phyloP scores from a whole-genome alignment of 176 grass and related monocot genomes.

The Themeda triandra region DNA sequence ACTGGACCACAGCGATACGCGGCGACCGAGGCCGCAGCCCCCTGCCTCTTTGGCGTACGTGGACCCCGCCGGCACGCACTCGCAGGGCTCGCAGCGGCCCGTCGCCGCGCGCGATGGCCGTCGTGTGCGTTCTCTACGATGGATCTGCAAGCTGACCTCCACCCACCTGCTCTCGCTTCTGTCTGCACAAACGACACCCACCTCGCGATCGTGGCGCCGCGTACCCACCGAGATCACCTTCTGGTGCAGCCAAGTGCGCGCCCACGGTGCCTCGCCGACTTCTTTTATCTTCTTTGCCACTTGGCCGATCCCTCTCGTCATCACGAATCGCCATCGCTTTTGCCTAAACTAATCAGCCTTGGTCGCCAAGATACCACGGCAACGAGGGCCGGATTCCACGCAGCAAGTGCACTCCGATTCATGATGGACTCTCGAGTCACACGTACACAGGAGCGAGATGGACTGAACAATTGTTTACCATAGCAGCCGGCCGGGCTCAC shows the following conservation, averaged over 20 bases:
- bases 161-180: no score
- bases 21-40: not conserved
- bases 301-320: not conserved
- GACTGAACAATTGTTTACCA: no score
- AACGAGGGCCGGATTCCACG: no score
- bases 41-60: not conserved
- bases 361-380: not conserved
- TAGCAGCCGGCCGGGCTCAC: no score
- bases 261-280: not conserved
- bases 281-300: not conserved
- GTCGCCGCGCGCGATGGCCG: not conserved
- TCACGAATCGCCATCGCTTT: no score
- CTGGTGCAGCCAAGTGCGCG: not conserved
- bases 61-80: not conserved
- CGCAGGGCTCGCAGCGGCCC: not conserved
- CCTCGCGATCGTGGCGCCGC: constrained; percentile 11
- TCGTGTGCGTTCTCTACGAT: no score
- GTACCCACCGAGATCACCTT: not conserved
- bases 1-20: not conserved
- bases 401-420: not conserved
- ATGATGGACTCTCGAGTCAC: not conserved
- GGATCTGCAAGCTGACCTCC: no score
- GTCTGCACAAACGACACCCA: not conserved
- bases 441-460: no score
- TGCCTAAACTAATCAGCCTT: not conserved